Percentiles rank a stretch among this genome's conserved stretches.
Conservation (phyloP, 768 basidiomycete genomes). For the Lanmaoa pseudosensibilis region DNA sequence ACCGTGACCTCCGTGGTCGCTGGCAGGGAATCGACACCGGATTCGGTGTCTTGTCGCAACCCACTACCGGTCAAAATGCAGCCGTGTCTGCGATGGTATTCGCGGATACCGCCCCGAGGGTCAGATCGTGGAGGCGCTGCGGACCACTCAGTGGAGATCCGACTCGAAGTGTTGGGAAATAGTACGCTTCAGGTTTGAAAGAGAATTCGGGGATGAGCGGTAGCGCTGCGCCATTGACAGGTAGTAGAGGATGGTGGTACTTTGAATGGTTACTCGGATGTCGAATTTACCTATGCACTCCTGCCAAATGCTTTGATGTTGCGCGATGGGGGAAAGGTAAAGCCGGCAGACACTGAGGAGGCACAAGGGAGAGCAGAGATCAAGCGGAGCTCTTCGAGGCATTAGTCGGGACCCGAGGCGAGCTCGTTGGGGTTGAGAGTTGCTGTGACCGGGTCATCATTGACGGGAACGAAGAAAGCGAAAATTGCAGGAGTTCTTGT, state of each 20-base stretch:
- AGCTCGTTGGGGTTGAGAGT: constrained; percentile 34
- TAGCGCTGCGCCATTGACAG: too few species aligned
- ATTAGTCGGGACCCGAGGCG: constrained; percentile 34
- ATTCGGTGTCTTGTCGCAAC: too few species aligned
- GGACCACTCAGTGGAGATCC: background rate
- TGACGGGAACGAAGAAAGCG: background rate
- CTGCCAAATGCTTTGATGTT: too few species aligned
- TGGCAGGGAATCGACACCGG: too few species aligned
- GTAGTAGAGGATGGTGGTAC: background rate
- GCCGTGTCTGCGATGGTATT: background rate
- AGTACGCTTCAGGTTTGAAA: background rate
- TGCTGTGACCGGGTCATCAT: constrained; percentile 27
- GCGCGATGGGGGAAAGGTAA: too few species aligned
- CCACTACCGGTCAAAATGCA: too few species aligned
- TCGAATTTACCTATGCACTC: background rate
- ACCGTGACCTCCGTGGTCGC: too few species aligned
- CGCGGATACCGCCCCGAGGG: background rate
- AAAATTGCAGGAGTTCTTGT: too few species aligned
- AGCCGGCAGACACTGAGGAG: background rate
- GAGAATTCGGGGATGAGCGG: too few species aligned
- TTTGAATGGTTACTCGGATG: background rate
- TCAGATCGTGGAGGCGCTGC: background rate
- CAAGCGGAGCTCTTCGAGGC: constrained; percentile 34
- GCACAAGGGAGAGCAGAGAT: constrained; percentile 30
- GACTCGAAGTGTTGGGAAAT: background rate